Conservation (phyloP, 2,329 filamentous ascomycete genomes). For the Ceratocystis lukuohia region DNA sequence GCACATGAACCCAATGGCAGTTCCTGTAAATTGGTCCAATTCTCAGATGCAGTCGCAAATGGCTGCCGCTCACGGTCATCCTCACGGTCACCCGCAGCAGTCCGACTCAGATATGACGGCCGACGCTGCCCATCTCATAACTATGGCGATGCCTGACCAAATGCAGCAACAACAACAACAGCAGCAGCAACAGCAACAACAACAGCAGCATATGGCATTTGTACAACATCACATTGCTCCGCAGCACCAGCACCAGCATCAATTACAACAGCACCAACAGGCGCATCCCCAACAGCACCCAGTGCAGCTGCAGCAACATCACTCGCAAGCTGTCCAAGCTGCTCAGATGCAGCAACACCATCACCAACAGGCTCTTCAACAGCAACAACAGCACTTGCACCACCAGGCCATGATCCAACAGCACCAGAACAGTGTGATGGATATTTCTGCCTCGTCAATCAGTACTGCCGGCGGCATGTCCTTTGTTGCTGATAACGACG, state of each 20-base stretch:
- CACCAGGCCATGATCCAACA: constrained; percentile 32
- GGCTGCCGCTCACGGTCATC: constrained; percentile 7
- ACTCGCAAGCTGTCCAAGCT: constrained; percentile 10
- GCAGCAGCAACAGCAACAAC: constrained; percentile 5
- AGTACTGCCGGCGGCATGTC: constrained; percentile 11
- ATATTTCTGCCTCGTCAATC: constrained; percentile 12
- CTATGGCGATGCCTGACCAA: constrained; percentile 16
- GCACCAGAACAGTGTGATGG: constrained; percentile 32
- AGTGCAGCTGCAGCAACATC: constrained; percentile 7
- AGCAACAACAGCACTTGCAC: constrained; percentile 22
- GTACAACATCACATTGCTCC: constrained; percentile 15
- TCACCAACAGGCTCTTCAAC: constrained; percentile 11
- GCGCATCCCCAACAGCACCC: constrained; percentile 13
- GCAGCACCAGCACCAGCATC: constrained; percentile 23
- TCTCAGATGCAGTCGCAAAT: constrained; percentile 11
- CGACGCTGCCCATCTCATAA: constrained; percentile 15
- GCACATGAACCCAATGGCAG: constrained; percentile 15
- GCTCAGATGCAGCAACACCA: constrained; percentile 14
- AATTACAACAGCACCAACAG: constrained; percentile 23
- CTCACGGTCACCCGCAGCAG: constrained; percentile 5
- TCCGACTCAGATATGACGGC: constrained; percentile 14
- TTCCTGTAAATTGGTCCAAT: constrained; percentile 14
- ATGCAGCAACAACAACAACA: constrained; percentile 9
- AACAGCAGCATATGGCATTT: constrained; percentile 11
- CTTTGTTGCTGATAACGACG: constrained; percentile 14